Percentiles rank a stretch among this genome's conserved stretches.
These are phyloP conservation scores for Pseudogymnoascus destructans DNA, from an alignment of 2,329 filamentous ascomycete genomes.

Conservation along the genomic window DNA sequence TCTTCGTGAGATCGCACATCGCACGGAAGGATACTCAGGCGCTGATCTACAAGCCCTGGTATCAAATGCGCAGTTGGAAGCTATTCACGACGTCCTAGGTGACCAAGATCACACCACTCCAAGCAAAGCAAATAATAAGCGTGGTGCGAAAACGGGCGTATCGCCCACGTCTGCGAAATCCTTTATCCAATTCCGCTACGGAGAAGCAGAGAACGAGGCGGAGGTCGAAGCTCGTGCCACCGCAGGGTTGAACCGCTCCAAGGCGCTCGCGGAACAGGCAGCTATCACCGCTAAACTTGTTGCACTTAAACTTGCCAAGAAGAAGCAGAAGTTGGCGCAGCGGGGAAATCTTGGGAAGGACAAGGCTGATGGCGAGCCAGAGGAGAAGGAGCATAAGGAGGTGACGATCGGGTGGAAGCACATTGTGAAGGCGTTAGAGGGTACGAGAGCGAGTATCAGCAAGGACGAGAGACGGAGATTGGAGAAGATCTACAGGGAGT, in stretches of 20 bases:
- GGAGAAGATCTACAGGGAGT: slow-evolving; percentile 76
- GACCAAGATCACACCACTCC: slow-evolving; percentile 35
- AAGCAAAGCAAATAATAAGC: slow-evolving; percentile 23
- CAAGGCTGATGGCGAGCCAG: slow-evolving; percentile 14
- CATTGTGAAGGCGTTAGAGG: slow-evolving; percentile 61
- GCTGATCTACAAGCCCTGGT: slow-evolving; percentile 90
- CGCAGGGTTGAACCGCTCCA: slow-evolving; percentile 37
- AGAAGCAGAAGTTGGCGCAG: slow-evolving; percentile 22
- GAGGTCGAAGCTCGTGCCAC: slow-evolving; percentile 29
- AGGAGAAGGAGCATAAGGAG: slow-evolving; percentile 39
- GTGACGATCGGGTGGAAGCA: slow-evolving; percentile 79
- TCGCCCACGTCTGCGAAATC: slow-evolving; percentile 30
- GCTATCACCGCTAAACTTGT: slow-evolving; percentile 71
- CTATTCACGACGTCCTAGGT: slow-evolving; percentile 83
- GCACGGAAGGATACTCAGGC: slow-evolving; percentile 83
- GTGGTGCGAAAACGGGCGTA: slow-evolving; percentile 10
- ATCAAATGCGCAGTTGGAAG: slow-evolving; percentile 92
- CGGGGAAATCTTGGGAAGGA: slow-evolving; percentile 20
- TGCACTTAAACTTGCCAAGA: slow-evolving; percentile 59
- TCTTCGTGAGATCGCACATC: slow-evolving; percentile 59
- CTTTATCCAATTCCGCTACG: slow-evolving; percentile 79
- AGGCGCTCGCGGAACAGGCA: slow-evolving; percentile 59
- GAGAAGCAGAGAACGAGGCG: slow-evolving; percentile 39
- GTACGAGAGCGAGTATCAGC: slow-evolving; percentile 73
- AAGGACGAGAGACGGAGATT: slow-evolving; percentile 61